Evolutionary conservation across 306 rosid genomes (phyloP).

Genomic region (Trifolium fragiferum): DNA sequence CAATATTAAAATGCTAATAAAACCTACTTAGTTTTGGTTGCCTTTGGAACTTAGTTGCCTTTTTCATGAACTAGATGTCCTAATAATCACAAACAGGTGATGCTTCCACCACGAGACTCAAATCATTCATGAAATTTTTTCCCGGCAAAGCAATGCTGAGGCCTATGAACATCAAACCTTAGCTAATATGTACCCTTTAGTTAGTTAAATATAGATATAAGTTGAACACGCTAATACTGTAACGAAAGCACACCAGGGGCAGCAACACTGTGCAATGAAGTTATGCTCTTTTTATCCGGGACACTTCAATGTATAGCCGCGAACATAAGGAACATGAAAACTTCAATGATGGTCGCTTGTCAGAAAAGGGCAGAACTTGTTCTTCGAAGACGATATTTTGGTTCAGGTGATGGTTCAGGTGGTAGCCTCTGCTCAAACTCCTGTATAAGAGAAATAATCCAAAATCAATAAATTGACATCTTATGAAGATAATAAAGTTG

Average conservation of each 20-base stretch:
- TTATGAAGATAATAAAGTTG: no score
- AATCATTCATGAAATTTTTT: slow-evolving; percentile 27
- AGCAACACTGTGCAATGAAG: slow-evolving; percentile 26
- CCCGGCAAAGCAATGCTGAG: slow-evolving; percentile 39
- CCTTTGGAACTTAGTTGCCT: slow-evolving; percentile 31
- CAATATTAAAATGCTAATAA: slow-evolving; percentile 33
- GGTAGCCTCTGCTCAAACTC: slow-evolving; percentile 57
- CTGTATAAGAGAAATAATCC: slow-evolving; percentile 41
- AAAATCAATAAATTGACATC: no score
- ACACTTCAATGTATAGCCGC: slow-evolving; percentile 16
- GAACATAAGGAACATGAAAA: slow-evolving; percentile 15
- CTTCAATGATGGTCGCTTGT: slow-evolving; percentile 38
- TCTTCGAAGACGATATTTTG: slow-evolving; percentile 72
- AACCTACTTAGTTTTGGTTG: slow-evolving; percentile 37
- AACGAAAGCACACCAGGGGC: slow-evolving; percentile 39
- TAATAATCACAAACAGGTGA: slow-evolving; percentile 33
- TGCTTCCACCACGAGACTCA: slow-evolving; percentile 37
- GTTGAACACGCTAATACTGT: slow-evolving; percentile 30
- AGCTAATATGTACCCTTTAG: slow-evolving; percentile 45
- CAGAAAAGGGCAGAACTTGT: slow-evolving; percentile 68
- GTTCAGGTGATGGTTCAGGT: slow-evolving; percentile 42
- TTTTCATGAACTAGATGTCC: slow-evolving; percentile 40
- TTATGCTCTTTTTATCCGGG: slow-evolving; percentile 33
- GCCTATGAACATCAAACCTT: slow-evolving; percentile 46
- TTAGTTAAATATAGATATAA: slow-evolving; percentile 46